Conservation (phyloP, 148 eudicot genomes). For the Nepenthes mirabilis region DNA sequence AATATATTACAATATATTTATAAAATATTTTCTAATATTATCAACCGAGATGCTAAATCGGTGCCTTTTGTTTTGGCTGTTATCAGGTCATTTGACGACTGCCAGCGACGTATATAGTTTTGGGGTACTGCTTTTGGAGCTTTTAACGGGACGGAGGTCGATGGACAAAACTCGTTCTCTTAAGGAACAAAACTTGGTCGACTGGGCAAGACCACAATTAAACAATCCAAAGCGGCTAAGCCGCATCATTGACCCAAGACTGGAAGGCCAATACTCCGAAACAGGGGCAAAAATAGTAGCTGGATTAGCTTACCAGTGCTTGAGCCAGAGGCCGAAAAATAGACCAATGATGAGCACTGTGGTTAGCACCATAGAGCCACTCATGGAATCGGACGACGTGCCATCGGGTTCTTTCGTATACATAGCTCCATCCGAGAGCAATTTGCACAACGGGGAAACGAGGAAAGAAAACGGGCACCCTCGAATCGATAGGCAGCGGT, state of each 20-base stretch:
- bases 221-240: constrained; percentile 35
- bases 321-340: constrained; percentile 1
- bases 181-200: constrained; percentile 38
- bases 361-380: constrained; percentile 5
- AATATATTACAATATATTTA: no score
- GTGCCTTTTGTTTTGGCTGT: not conserved
- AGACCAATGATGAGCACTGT: constrained; percentile 6
- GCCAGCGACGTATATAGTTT: constrained; percentile 65
- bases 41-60: not conserved
- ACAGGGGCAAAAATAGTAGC: constrained; percentile 7
- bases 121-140: constrained; percentile 51
- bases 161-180: constrained; percentile 33
- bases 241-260: constrained; percentile 40
- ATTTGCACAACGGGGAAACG: not conserved
- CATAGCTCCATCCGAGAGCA: not conserved
- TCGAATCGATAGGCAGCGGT: not conserved
- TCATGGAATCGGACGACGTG: not conserved
- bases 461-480: not conserved
- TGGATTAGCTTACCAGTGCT: constrained; percentile 8
- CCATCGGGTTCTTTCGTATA: not conserved
- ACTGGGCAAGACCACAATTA: constrained; percentile 51
- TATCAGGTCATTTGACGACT: constrained; percentile 42
- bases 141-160: constrained; percentile 45
- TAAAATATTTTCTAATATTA: no score
- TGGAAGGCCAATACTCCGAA: constrained; percentile 51